Evolutionary conservation across 1,139 yeast species (phyloP), one percentile per base, ranked within the genome.

Genomic region (Pichia inconspicua): DNA sequence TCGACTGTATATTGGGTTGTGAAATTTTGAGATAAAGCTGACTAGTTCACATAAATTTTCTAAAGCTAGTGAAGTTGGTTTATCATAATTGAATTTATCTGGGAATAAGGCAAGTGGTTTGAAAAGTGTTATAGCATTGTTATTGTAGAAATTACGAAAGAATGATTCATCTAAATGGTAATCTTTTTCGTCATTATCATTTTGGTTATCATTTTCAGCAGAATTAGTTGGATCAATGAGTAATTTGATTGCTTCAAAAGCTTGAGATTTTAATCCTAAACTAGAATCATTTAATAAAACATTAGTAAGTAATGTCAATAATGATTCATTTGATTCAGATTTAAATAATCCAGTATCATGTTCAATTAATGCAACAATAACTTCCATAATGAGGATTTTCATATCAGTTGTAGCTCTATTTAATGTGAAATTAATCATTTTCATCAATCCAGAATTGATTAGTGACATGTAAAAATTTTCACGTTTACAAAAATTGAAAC

Each of bases 301-400:
- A 42, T 78, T 74, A 1, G 86, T 74, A 42, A 90, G 66, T 8
- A 84, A 76, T 14, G 72, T 65, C 37, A 85, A 68, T 45, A 87
- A 65, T 0, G 84, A 74, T 77, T 82, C 78, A 58, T 83, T 87
- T 54, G 41, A 42, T 1, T 47, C 47, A 25, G 53, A 54, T 58
- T 76, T 79, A 19, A 87, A 78, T 43, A 87, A 65, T 4, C 82
- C 67, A 3, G 87, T 83, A 60, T 89, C 97, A 57, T 86, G 90
- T 54, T 90, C 97, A 36, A 90, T 82, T 9, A 89, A 82, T 1
- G 88, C 72, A 11, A 87, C 84, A 32, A 92, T 76, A 12, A 89
- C 69, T 60, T 92, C 97, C 0, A 95, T 84, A 0, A 96, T 95
- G 35, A 87, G 64, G 2, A 82, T 80, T 51, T 94, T 70, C 14